phyloP scores from a whole-genome alignment of 257 asterid species.

The Salvia rosmarinus region DNA sequence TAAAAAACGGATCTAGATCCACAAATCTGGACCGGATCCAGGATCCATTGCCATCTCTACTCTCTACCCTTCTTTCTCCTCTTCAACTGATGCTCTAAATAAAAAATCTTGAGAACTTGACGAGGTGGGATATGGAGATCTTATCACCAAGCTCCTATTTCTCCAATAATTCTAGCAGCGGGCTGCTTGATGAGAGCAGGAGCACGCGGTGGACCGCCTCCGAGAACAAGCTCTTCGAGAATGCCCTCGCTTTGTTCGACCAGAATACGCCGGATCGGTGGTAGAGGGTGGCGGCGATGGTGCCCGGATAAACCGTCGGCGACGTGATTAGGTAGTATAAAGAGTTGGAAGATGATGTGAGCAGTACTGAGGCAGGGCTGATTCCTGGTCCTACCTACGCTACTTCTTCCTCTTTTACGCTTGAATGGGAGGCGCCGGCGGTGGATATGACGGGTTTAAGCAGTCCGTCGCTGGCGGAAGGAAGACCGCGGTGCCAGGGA shows the following conservation, averaged over 20 bases:
- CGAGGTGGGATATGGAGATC: constrained; percentile 84
- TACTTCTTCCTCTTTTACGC: constrained; percentile 66
- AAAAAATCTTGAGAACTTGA: constrained; percentile 24
- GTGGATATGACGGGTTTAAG: constrained; percentile 50
- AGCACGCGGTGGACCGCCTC: constrained; percentile 76
- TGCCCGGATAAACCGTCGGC: constrained; percentile 76
- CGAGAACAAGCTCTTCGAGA: constrained; percentile 90
- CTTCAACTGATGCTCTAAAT: constrained; percentile 7
- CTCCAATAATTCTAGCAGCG: constrained; percentile 46
- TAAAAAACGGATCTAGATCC: no score
- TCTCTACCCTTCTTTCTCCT: constrained; percentile 31
- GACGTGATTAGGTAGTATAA: constrained; percentile 84
- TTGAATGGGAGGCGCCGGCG: constrained; percentile 66
- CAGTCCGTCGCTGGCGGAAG: constrained; percentile 56
- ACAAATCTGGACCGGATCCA: no score
- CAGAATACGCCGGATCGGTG: constrained; percentile 86
- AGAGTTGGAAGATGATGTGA: constrained; percentile 86
- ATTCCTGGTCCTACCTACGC: constrained; percentile 73
- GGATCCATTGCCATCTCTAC: no score
- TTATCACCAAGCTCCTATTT: constrained; percentile 62
- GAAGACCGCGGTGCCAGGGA: constrained; percentile 46
- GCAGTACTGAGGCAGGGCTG: constrained; percentile 85
- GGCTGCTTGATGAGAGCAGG: constrained; percentile 61
- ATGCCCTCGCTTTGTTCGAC: constrained; percentile 84
- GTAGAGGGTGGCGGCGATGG: constrained; percentile 88